Base-by-base conservation (phyloP, 768 basidiomycete species). In the Sporobolomyces pararoseus region DNA sequence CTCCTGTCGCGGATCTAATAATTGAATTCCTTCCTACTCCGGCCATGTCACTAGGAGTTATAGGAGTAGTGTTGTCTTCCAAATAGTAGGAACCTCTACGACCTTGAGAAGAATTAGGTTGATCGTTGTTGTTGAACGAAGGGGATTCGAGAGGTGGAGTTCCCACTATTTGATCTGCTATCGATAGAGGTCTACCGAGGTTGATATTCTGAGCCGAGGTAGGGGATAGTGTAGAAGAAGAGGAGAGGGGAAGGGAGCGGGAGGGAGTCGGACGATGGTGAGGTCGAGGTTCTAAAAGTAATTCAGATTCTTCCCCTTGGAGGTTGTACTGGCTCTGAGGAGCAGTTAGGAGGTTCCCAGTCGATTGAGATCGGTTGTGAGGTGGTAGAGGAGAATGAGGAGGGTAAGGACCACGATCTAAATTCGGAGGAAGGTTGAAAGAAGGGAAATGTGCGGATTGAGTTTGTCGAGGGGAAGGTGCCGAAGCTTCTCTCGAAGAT, bases 21-120 rank as follows among this genome's bases (percentile, higher is more conserved):
- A 71, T 62, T 44, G 70, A 66, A 53, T 68, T 68, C 17, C 66
- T 59, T 0, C 71, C 71, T 29, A 72, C 32, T 6, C 71, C 71
- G 27, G 66, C 71, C 63, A 72, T 65, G 47, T 65, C 50, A 23
- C 25, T 53, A 27, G 57, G 17, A 3, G 53, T 44, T 13, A 53
- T 39, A 2, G 39, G 39, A 23, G 42, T 49, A n/a, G 44, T 47
- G 31, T 19, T 32, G 25, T 47, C 35, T 7, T n/a, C 47, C 7
- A 23, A 17, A 34, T 37, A 46, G 58, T 35, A 42, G 7, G 46
- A 47, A 6, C 46, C 23, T 47, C 46, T 47, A 23, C 17, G 10
- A 42, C 39, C 39, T 21, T 39, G 50, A 35, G 54, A 63, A 63
- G 21, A 60, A 52, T 46, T 57, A 44, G 12, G 32, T 39, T 14